Conservation (phyloP, 2,329 filamentous ascomycete genomes). For the Calonectria crousiana region DNA sequence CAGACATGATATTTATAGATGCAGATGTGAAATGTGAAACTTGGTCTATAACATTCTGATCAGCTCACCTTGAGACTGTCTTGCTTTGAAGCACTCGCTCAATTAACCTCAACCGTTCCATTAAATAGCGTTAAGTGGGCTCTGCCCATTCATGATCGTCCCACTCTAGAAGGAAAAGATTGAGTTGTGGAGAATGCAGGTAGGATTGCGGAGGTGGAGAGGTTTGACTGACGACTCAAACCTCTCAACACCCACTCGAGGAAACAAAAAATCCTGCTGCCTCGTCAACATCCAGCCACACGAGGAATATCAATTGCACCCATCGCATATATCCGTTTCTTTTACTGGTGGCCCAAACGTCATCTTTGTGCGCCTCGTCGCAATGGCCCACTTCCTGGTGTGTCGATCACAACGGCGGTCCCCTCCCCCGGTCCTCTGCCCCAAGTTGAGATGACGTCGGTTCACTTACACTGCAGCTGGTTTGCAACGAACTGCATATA, state of each 20-base stretch:
- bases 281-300: neutral
- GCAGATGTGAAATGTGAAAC: neutral
- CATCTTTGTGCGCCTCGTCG: neutral
- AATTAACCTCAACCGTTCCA: neutral
- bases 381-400: neutral
- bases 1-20: neutral
- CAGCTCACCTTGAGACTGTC: neutral
- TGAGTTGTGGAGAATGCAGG: neutral
- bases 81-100: neutral
- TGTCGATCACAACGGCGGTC: slow-evolving; percentile 12
- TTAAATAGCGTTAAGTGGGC: neutral
- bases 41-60: neutral
- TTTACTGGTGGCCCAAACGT: slow-evolving; percentile 3
- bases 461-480: neutral
- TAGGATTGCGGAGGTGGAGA: slow-evolving; percentile 7
- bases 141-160: no score
- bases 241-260: neutral
- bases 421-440: neutral
- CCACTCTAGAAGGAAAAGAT: neutral
- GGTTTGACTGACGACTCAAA: neutral
- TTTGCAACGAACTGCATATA: neutral
- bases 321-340: neutral
- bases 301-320: neutral
- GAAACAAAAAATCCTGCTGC: neutral
- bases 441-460: slow-evolving; percentile 10